Evolutionary conservation across 108 stramenopile species (phyloP), one percentile per base, ranked within the genome.

Genomic region (Nannochloropsis granulata): DNA sequence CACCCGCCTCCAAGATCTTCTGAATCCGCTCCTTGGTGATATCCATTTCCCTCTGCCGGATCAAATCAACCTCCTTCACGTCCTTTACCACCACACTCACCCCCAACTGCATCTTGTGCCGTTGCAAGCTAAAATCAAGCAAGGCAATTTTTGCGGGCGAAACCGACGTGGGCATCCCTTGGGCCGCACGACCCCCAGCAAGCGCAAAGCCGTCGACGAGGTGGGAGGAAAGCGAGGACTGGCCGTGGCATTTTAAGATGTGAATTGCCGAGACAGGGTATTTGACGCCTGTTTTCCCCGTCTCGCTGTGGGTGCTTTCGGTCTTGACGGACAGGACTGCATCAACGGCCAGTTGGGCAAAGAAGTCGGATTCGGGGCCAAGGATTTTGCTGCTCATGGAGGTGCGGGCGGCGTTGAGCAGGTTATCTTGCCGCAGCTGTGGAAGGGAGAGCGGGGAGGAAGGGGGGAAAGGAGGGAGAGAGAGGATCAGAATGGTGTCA

Each of bases 241-340:
- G 94, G n/a, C 99, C 99, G 86, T 99, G 99, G 79, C 96, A 95
- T 90, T 99, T 99, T 84, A 99, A 91, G 86, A 99, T 98, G 89
- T 99, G 98, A 83, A 99, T 95, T 43, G 98, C 97, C 19, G 92
- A 92, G 44, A 99, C 90, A 2, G 97, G 97, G 92, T 98, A 99
- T 85, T 93, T 93, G 19, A 88, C 87, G 79, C 13, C 79, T 14
- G 10, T 80, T 24, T 80, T 25, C 24, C 79, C 24, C 23, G 25
- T 14, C 21, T 24, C 79, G 23, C 79, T 80, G 24, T 80, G 23
- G 23, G 42, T 45, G 16, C 83, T 82, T 21, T 90, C 88, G 90
- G 92, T 94, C 82, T 93, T 93, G 78, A 99, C 97, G 12, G 93
- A 92, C 80, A 94, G 93, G 42, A 97, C 96, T 13, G 99, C 99